These are phyloP conservation scores for Chaetomium fimeti DNA, from an alignment of 495 filamentous ascomycete species.

Conservation along the genomic window DNA sequence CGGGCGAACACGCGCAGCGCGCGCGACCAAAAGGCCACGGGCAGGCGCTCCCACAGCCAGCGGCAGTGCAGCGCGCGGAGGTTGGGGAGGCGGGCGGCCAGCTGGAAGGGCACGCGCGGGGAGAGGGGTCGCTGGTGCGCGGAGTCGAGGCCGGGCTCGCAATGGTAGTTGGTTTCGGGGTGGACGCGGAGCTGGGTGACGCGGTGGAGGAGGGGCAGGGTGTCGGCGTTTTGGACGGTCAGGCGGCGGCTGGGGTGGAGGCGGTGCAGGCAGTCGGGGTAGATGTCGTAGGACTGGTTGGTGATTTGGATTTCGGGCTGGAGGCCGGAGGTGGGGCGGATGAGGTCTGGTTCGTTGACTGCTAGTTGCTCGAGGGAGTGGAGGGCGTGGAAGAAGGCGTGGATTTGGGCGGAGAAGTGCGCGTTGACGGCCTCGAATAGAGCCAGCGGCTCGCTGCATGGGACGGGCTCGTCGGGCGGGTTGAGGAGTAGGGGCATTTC, in stretches of 20 bases:
- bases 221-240: constrained; percentile 9
- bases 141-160: neutral
- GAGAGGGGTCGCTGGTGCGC: constrained; percentile 9
- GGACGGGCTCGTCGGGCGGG: constrained; percentile 23
- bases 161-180: neutral
- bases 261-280: constrained; percentile 6
- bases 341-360: neutral
- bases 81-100: constrained; percentile 8
- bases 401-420: constrained; percentile 34
- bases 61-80: constrained; percentile 3
- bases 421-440: constrained; percentile 32
- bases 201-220: neutral
- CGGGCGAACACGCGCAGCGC: constrained; percentile 1
- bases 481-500: constrained; percentile 34
- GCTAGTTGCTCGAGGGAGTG: constrained; percentile 4
- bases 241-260: constrained; percentile 9
- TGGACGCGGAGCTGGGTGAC: constrained; percentile 8
- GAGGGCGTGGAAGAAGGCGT: constrained; percentile 22
- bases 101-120: constrained; percentile 1
- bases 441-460: constrained; percentile 29
- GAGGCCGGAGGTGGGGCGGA: neutral
- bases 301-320: neutral
- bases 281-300: constrained; percentile 4
- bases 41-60: constrained; percentile 8
- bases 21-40: constrained; percentile 5